Evolutionary conservation across 2,329 filamentous ascomycete species (phyloP).

Genomic region (Aspergillus ochraceus): DNA sequence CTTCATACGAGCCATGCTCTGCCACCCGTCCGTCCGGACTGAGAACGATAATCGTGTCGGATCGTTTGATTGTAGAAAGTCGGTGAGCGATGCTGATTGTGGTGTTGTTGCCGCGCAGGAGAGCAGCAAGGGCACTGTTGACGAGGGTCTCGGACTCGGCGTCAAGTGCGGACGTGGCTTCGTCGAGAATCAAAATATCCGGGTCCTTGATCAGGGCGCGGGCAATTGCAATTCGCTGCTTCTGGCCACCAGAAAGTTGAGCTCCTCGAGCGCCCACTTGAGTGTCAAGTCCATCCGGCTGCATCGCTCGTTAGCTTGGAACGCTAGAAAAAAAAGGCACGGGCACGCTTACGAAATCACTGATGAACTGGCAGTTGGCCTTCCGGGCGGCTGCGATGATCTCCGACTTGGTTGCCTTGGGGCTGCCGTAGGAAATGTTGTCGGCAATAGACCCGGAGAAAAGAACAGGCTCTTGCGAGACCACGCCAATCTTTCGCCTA

Average conservation of each 20-base stretch:
- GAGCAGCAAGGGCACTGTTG: conserved; percentile 78
- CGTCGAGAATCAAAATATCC: conserved; percentile 94
- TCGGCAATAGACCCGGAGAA: conserved; percentile 75
- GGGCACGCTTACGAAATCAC: conserved; percentile 69
- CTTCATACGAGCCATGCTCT: conserved; percentile 80
- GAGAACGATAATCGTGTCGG: conserved; percentile 90
- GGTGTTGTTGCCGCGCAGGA: conserved; percentile 85
- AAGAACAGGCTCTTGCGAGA: conserved; percentile 91
- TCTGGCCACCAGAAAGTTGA: conserved; percentile 92
- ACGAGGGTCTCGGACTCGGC: conserved; percentile 96
- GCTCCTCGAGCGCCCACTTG: conserved; percentile 89
- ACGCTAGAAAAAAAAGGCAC: not conserved
- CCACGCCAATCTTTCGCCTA: conserved; percentile 87
- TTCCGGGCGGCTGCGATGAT: conserved; percentile 84
- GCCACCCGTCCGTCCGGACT: conserved; percentile 83
- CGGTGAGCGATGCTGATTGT: conserved; percentile 98
- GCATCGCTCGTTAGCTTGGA: conserved; percentile 14
- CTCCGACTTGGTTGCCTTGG: conserved; percentile 72
- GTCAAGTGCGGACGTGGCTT: conserved; percentile 92
- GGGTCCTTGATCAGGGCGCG: conserved; percentile 92
- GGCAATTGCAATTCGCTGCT: conserved; percentile 96
- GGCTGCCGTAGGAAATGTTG: conserved; percentile 90
- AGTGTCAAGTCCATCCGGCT: conserved; percentile 91
- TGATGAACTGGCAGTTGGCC: conserved; percentile 95
- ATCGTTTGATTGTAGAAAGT: conserved; percentile 92